phyloP scores from a whole-genome alignment of 1,284 basidiomycete species.

The Apiotrichum gracile region DNA sequence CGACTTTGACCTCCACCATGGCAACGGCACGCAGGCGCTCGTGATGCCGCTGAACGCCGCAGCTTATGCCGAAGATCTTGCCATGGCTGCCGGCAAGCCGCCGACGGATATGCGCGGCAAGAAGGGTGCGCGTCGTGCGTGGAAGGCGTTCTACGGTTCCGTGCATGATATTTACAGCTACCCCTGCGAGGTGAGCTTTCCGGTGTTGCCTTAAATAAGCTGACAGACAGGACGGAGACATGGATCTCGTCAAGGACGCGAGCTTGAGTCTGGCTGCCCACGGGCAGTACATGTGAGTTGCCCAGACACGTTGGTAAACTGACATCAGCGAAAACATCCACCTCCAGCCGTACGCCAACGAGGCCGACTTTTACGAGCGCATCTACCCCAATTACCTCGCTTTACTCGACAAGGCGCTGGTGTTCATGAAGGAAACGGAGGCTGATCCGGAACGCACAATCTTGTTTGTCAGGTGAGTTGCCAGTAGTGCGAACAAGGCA shows the following conservation, averaged over 20 bases:
- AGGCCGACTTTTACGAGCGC: slow-evolving; percentile 68
- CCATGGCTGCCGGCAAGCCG: slow-evolving; percentile 49
- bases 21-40: slow-evolving; percentile 89
- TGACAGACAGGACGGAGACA: slow-evolving; percentile 66
- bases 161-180: slow-evolving; percentile 83
- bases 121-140: slow-evolving; percentile 50
- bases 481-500: neutral
- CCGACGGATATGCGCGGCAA: slow-evolving; percentile 31
- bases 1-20: slow-evolving; percentile 92
- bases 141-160: slow-evolving; percentile 78
- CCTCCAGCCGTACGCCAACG: slow-evolving; percentile 66
- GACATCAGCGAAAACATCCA: slow-evolving; percentile 69
- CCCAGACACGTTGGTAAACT: neutral
- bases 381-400: slow-evolving; percentile 69
- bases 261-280: slow-evolving; percentile 75
- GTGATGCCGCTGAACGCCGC: slow-evolving; percentile 89
- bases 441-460: slow-evolving; percentile 65
- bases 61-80: slow-evolving; percentile 62
- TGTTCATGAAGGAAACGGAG: slow-evolving; percentile 65
- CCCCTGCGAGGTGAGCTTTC: slow-evolving; percentile 70
- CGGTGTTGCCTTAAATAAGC: neutral
- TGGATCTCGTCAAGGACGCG: slow-evolving; percentile 72
- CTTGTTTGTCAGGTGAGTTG: slow-evolving; percentile 72
- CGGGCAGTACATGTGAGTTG: slow-evolving; percentile 68
- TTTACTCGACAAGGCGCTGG: slow-evolving; percentile 64